A percentile compares a stretch with the other conserved stretches of the same genome.
Conservation (phyloP, 257 asterid species). For the Striga asiatica region DNA sequence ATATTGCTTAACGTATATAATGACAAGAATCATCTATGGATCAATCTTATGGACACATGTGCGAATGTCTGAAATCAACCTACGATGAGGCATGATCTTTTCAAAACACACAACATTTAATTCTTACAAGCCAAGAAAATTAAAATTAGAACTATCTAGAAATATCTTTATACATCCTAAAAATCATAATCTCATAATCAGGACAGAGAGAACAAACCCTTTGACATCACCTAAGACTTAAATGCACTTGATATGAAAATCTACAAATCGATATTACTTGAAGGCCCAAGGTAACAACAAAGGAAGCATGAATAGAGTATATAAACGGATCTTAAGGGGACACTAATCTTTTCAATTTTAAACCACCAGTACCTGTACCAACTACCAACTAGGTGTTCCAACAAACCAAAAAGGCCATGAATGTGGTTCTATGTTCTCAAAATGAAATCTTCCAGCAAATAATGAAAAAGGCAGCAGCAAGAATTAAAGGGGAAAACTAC, state of each 20-base stretch:
- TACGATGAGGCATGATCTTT: not conserved
- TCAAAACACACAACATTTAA: not conserved
- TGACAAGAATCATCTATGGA: not conserved
- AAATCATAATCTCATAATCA: not conserved
- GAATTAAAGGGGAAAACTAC: no score
- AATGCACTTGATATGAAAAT: not conserved
- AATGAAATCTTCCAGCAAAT: not conserved
- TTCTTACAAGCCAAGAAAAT: not conserved
- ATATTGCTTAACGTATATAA: not conserved
- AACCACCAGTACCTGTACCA: not conserved
- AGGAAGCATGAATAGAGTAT: not conserved
- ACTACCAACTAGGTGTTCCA: not conserved
- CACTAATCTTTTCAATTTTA: not conserved
- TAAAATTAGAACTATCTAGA: no score
- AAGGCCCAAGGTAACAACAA: not conserved
- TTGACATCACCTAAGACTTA: not conserved
- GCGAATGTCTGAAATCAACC: not conserved
- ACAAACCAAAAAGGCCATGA: not conserved
- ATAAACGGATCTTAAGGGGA: not conserved
- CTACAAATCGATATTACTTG: not conserved
- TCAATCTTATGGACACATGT: not conserved
- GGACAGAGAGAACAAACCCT: not conserved
- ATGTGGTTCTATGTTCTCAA: not conserved
- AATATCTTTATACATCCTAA: no score
- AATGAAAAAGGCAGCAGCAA: no score